A percentile compares a stretch with the other conserved stretches of the same genome.
Evolutionary conservation across 768 basidiomycete genomes (phyloP).

Genomic region (Pleurotus djamor): DNA sequence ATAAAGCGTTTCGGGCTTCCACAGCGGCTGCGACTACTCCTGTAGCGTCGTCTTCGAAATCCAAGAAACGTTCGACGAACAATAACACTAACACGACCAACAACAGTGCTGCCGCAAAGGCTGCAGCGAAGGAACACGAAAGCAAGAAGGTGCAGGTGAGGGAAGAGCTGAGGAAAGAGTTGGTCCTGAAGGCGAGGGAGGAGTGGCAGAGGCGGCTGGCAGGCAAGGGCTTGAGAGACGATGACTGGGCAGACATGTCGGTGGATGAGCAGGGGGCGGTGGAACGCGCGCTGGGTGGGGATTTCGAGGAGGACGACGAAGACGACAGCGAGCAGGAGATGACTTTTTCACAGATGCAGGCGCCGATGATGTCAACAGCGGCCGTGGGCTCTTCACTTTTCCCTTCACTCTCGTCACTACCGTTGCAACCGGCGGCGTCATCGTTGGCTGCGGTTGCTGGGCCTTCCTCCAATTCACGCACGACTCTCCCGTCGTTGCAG

Average conservation of each 20-base stretch:
- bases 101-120: neutral
- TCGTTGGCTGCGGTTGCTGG: neutral
- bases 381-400: slow-evolving; percentile 1
- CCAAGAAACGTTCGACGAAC: slow-evolving; percentile 11
- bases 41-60: slow-evolving; percentile 14
- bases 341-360: neutral
- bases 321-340: slow-evolving; percentile 13
- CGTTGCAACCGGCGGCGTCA: neutral
- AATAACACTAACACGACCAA: slow-evolving; percentile 8
- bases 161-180: slow-evolving; percentile 25
- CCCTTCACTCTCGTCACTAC: neutral
- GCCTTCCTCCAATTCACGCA: neutral
- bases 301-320: slow-evolving; percentile 29
- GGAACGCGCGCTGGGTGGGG: slow-evolving; percentile 32
- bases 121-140: slow-evolving; percentile 23
- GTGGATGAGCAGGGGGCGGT: slow-evolving; percentile 30
- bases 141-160: slow-evolving; percentile 21
- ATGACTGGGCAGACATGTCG: slow-evolving; percentile 45
- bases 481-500: neutral
- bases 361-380: slow-evolving; percentile 11
- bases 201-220: slow-evolving; percentile 39
- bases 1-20: slow-evolving; percentile 4
- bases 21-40: neutral
- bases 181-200: slow-evolving; percentile 28
- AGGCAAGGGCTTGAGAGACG: slow-evolving; percentile 29